A percentile compares a stretch with the other conserved stretches of the same genome.
phyloP scores from a whole-genome alignment of 1,139 yeast species.

The Saccharomyces hybrid region DNA sequence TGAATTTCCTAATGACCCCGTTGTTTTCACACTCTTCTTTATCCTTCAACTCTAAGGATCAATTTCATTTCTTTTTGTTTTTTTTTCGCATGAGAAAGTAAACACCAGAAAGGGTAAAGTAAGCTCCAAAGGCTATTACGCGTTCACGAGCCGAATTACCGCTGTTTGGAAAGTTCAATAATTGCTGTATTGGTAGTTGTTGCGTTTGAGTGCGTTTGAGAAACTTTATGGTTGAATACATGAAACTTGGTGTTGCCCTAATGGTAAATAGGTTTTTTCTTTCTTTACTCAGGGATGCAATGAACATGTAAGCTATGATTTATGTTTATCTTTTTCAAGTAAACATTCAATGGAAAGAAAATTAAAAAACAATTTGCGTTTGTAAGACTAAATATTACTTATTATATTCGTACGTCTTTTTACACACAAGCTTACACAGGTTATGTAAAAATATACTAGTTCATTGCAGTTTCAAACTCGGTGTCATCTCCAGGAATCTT shows the following conservation, averaged over 20 bases:
- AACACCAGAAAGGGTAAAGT: neutral
- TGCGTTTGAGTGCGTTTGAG: too few species aligned
- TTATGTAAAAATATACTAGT: neutral
- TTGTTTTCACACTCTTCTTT: neutral
- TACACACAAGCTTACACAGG: neutral
- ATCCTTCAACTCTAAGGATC: neutral
- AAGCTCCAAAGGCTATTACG: neutral
- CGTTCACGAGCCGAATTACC: neutral
- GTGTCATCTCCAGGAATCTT: slow-evolving; percentile 13
- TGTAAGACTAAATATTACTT: neutral
- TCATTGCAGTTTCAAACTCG: neutral
- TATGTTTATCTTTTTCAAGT: neutral
- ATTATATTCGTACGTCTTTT: neutral
- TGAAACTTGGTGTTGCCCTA: too few species aligned
- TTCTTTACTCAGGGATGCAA: too few species aligned
- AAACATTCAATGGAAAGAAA: too few species aligned
- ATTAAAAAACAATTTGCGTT: neutral
- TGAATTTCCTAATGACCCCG: neutral
- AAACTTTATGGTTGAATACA: too few species aligned
- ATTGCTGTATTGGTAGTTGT: too few species aligned
- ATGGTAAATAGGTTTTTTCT: too few species aligned
- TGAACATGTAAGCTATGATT: neutral
- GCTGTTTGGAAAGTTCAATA: too few species aligned
- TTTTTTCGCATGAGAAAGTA: neutral
- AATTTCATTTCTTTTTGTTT: neutral